Base-by-base conservation (phyloP, 306 rosid genomes). In the Acacia confusa region DNA sequence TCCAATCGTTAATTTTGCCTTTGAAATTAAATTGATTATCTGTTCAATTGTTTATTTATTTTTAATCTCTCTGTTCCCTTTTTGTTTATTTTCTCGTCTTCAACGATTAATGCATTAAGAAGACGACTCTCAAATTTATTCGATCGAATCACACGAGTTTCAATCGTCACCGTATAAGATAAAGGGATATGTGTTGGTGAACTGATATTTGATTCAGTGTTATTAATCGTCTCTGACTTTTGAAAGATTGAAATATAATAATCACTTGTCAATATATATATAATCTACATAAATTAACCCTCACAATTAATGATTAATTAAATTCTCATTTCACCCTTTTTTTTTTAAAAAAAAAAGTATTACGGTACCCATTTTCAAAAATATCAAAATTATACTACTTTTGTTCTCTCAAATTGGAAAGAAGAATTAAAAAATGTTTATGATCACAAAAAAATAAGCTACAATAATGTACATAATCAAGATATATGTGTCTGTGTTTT, bases 1-100 rank as follows among this genome's bases (percentile, higher is more conserved):
- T 57, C 61, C 47, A 77, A 52, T 12, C 41, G 60, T 52, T 52
- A 48, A 48, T 66, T 66, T 66, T 66, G n/a, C 50, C 65, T 47
- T 77, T 77, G 6, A 64, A 66, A 66, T 10, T 40, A 20, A 3
- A 50, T 50, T 17, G 19, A 17, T 6, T 4, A 50, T 17, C 22
- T 5, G 58, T 55, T 55, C 0, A 57, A 12, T 25, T 25, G 9
- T 13, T 12, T 4, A 13, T 12, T 61, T 11, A 14, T 61, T 61
- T 25, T 4, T 25, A 27, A 12, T 27, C 17, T 28, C 16, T 61
- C 20, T 4, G 67, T 12, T 6, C 15, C 36, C 6, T 25, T 60
- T 60, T 25, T 4, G 4, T 36, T 36, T 36, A 36, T 36, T 1
- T 1, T 13, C 4, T 12, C 34, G 19, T 60, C 67, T 60, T 60